Evolutionary conservation across 441 rosid species (phyloP), one percentile per base, ranked within the genome.

Genomic region (Euphorbia schlechtendalii): DNA sequence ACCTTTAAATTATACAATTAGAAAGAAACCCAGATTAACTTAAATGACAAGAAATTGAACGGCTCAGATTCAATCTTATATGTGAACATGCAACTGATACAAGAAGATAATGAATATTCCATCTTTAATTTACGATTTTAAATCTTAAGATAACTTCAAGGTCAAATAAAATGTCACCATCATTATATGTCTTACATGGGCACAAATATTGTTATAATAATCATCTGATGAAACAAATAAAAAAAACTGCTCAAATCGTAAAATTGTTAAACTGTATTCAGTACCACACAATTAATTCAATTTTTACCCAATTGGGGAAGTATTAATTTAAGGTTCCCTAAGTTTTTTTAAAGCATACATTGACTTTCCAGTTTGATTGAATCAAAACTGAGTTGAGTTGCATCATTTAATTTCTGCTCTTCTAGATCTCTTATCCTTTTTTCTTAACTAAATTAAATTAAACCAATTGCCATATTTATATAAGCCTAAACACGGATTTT

Each of bases 91-190:
- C n/a, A n/a, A n/a, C n/a, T n/a, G n/a, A 18, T 57, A 1, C 36
- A 32, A 7, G 15, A 41, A 28, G 51, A 14, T 53, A 40, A 41
- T 13, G 55, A 52, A 21, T 52, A 20, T 10, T 56, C 4, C 25
- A 3, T 2, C 17, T 3, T 28, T 32, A 14, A 9, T 45, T 12
- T 40, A 34, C n/a, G 55, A 15, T 28, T 28, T 46, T 60, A 62
- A 56, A 62, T 28, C 14, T 24, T 52, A 24, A 66, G 82, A 78
- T 75, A 80, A 77, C 74, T 73, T 56, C 80, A 61, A 77, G 74
- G 84, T 81, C 83, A 78, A 72, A 81, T 66, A 28, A 14, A 49
- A 66, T 65, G 78, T 81, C 80, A 13, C 70, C 66, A 73, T 83
- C 87, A 61, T 32, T 5, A 51, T 51, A 51, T 40, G 56, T 27